phyloP scores from a whole-genome alignment of 768 basidiomycete species.

The Boletus tomentosulus region DNA sequence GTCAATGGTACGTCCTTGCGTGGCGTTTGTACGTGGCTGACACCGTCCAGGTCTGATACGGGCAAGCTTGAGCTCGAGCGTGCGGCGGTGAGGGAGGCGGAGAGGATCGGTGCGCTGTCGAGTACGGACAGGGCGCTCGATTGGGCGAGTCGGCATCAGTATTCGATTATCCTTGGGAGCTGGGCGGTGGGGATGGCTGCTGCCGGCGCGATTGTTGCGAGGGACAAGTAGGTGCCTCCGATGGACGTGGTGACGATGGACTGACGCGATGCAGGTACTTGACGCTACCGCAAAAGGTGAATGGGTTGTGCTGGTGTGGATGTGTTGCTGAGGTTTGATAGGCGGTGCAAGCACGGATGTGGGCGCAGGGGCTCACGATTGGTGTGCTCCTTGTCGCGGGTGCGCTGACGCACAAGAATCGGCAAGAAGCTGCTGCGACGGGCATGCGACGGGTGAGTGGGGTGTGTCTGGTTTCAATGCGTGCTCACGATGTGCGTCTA shows the following conservation, averaged over 20 bases:
- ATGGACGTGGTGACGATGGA: no score
- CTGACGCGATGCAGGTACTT: conserved; percentile 15
- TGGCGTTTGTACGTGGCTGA: background rate
- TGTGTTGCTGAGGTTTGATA: conserved; percentile 29
- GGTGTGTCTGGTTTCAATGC: background rate
- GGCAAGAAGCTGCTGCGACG: conserved; percentile 16
- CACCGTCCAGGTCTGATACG: conserved; percentile 30
- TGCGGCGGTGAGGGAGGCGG: conserved; percentile 29
- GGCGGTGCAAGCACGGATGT: conserved; percentile 85
- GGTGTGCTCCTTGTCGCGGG: conserved; percentile 70
- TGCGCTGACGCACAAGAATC: conserved; percentile 52
- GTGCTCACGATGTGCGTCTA: background rate
- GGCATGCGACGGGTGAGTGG: background rate
- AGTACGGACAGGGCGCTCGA: conserved; percentile 52
- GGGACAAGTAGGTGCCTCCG: conserved; percentile 46
- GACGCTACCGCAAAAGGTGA: conserved; percentile 28
- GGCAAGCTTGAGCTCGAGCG: conserved; percentile 55
- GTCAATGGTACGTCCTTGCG: conserved; percentile 47
- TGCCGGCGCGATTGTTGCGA: conserved; percentile 64
- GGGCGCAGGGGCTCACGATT: conserved; percentile 80
- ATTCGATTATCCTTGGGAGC: conserved; percentile 66
- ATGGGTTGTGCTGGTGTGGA: no score
- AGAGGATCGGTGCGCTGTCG: conserved; percentile 48
- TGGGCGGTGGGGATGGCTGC: conserved; percentile 68
- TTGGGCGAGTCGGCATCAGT: conserved; percentile 66